A percentile compares a stretch with the other conserved stretches of the same genome.
Conservation (phyloP, 2,329 filamentous ascomycete species). For the Diplodia intermedia region DNA sequence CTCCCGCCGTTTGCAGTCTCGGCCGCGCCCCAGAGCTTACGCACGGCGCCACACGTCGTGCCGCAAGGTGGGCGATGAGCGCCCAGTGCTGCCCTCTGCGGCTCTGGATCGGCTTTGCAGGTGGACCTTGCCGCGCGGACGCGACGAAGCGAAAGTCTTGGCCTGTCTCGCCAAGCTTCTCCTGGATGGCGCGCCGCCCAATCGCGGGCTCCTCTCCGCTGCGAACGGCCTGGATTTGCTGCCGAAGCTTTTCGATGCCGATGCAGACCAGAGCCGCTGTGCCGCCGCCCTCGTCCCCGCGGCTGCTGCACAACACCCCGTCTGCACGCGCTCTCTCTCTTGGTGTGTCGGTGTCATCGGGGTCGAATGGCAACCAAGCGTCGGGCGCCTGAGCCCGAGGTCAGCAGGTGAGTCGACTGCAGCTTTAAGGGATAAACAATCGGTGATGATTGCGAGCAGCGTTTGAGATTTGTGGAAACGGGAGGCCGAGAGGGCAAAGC, state of each 20-base stretch:
- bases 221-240: neutral
- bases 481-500: neutral
- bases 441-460: constrained; percentile 17
- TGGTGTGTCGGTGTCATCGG: neutral
- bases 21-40: constrained; percentile 11
- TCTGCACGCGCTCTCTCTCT: too few relatives aligned
- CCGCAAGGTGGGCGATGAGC: neutral
- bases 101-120: constrained; percentile 8
- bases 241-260: constrained; percentile 14
- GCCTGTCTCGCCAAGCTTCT: constrained; percentile 2
- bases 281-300: neutral
- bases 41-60: constrained; percentile 18
- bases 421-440: neutral
- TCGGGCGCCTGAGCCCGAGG: constrained; percentile 4
- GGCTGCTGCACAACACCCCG: neutral
- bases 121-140: constrained; percentile 28
- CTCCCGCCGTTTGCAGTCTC: neutral
- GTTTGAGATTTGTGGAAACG: constrained; percentile 11
- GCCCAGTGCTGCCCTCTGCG: neutral
- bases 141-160: neutral
- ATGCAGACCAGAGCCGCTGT: neutral
- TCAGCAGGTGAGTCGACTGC: neutral
- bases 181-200: neutral
- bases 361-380: neutral
- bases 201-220: constrained; percentile 5